These are phyloP conservation scores for Aspergillus pseudoterreus DNA, from an alignment of 2,329 filamentous ascomycete species.

Conservation along the genomic window DNA sequence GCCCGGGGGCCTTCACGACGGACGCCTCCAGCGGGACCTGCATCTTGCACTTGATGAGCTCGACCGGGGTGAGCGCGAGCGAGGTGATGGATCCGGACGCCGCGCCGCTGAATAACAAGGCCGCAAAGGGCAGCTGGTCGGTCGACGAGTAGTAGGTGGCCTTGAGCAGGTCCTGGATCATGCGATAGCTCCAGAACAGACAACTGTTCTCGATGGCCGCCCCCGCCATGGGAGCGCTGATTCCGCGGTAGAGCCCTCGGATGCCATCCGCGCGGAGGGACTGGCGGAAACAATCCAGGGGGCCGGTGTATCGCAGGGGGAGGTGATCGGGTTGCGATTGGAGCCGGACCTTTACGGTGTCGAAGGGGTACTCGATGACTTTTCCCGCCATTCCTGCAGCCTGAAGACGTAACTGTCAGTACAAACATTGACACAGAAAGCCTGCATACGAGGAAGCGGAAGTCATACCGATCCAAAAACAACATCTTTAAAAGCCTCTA, in stretches of 20 bases:
- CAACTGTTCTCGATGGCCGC: conserved; percentile 90
- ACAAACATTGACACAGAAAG: not conserved
- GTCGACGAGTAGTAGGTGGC: conserved; percentile 56
- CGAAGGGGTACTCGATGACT: conserved; percentile 97
- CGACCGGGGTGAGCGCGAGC: conserved; percentile 86
- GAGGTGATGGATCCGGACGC: conserved; percentile 86
- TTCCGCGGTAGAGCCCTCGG: conserved; percentile 80
- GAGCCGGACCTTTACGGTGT: conserved; percentile 94
- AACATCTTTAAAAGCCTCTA: conserved; percentile 79
- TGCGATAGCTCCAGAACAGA: conserved; percentile 85
- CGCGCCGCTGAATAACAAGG: conserved; percentile 75
- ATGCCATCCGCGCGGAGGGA: conserved; percentile 77
- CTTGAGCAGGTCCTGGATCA: conserved; percentile 61
- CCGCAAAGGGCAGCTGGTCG: conserved; percentile 66
- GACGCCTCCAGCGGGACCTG: conserved; percentile 62
- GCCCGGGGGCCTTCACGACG: conserved; percentile 51
- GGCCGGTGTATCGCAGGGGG: conserved; percentile 77
- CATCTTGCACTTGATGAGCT: conserved; percentile 98
- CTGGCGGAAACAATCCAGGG: conserved; percentile 89
- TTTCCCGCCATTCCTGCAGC: conserved; percentile 84
- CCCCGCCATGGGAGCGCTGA: conserved; percentile 84
- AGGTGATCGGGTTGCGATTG: conserved; percentile 89
- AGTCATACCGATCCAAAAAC: conserved; percentile 74
- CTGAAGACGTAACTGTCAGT: conserved; percentile 39
- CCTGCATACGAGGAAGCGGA: not conserved